Conservation (phyloP, 2,329 filamentous ascomycete genomes). For the Aspergillus tubingensis region DNA sequence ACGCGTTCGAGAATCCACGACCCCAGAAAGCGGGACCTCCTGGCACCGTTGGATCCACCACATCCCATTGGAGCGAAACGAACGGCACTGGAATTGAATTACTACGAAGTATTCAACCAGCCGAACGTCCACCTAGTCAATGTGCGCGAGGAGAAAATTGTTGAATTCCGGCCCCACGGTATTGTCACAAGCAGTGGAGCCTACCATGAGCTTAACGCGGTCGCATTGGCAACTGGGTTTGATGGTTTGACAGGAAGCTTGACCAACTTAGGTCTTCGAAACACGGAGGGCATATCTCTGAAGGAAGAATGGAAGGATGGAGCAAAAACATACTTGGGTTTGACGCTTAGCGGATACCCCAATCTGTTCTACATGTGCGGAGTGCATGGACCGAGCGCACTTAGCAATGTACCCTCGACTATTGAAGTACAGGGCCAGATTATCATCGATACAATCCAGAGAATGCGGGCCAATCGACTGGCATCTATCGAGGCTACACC, state of each 20-base stretch:
- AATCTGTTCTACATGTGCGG: slow-evolving; percentile 59
- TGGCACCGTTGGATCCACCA: slow-evolving; percentile 56
- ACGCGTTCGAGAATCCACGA: slow-evolving; percentile 55
- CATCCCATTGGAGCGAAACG: slow-evolving; percentile 60
- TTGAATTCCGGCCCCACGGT: slow-evolving; percentile 41
- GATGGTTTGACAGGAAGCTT: slow-evolving; percentile 43
- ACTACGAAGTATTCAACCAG: slow-evolving; percentile 54
- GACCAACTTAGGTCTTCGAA: slow-evolving; percentile 35
- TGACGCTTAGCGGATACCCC: slow-evolving; percentile 46
- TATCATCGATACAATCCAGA: slow-evolving; percentile 55
- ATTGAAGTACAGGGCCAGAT: slow-evolving; percentile 59
- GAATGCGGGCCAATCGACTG: slow-evolving; percentile 50
- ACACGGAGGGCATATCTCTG: slow-evolving; percentile 31
- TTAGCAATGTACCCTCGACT: slow-evolving; percentile 57
- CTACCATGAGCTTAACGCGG: slow-evolving; percentile 40
- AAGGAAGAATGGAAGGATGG: slow-evolving; percentile 40
- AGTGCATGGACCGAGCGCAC: slow-evolving; percentile 57
- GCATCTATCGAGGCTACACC: slow-evolving; percentile 54
- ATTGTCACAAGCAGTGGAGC: slow-evolving; percentile 44
- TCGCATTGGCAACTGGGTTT: slow-evolving; percentile 47
- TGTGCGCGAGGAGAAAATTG: slow-evolving; percentile 47
- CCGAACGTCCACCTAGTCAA: slow-evolving; percentile 52
- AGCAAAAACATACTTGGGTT: slow-evolving; percentile 41
- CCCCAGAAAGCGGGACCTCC: slow-evolving; percentile 51
- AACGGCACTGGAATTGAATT: slow-evolving; percentile 51